Conservation (phyloP, 768 basidiomycete species). For the Boletus barrowsii region DNA sequence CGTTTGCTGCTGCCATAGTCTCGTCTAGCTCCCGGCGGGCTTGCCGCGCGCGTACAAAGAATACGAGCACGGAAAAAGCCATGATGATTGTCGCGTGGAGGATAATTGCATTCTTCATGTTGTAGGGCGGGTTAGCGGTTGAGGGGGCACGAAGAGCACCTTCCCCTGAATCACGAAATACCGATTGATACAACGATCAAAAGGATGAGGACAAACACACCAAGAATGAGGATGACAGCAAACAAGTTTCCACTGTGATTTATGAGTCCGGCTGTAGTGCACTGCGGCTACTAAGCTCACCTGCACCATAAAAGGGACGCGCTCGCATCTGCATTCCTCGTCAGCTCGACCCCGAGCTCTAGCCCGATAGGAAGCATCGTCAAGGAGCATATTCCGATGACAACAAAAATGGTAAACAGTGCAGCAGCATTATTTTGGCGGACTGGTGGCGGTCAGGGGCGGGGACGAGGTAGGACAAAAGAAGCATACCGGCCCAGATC, state of each 20-base stretch:
- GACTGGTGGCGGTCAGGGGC: constrained; percentile 39
- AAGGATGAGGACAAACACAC: constrained; percentile 37
- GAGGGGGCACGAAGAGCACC: constrained; percentile 63
- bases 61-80: constrained; percentile 37
- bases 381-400: constrained; percentile 65
- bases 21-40: constrained; percentile 62
- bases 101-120: constrained; percentile 68
- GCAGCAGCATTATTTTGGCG: constrained; percentile 56
- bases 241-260: constrained; percentile 58
- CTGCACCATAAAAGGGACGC: constrained; percentile 74
- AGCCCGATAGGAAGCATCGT: constrained; percentile 73
- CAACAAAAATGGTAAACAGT: constrained; percentile 62
- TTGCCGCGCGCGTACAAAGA: constrained; percentile 60
- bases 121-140: constrained; percentile 63
- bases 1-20: constrained; percentile 34
- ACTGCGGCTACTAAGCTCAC: constrained; percentile 38
- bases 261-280: background rate
- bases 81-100: constrained; percentile 58
- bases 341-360: constrained; percentile 78
- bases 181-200: background rate
- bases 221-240: constrained; percentile 57
- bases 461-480: background rate
- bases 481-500: constrained; percentile 71
- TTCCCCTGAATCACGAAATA: constrained; percentile 41
- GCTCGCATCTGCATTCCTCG: constrained; percentile 75